These are phyloP conservation scores for Fusarium humuli DNA, from an alignment of 2,329 filamentous ascomycete genomes.

Conservation along the genomic window DNA sequence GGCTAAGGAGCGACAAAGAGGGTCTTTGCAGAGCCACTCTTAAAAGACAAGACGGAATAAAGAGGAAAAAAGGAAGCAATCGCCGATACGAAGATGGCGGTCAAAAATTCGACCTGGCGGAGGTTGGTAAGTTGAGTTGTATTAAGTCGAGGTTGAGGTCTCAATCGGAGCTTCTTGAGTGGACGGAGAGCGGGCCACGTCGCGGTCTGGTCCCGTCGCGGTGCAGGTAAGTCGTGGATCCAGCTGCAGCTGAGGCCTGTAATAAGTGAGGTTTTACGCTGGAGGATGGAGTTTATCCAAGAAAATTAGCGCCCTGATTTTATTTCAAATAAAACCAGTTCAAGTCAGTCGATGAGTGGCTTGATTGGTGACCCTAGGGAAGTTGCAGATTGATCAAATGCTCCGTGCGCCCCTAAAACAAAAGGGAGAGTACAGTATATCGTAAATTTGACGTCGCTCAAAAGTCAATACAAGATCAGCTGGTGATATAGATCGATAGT, in stretches of 20 bases:
- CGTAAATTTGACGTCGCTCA: slow-evolving; percentile 19
- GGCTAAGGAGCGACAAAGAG: slow-evolving; percentile 29
- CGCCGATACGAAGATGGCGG: slow-evolving; percentile 29
- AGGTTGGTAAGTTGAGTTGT: slow-evolving; percentile 20
- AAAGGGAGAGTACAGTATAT: not conserved
- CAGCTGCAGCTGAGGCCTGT: slow-evolving; percentile 24
- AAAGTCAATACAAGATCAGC: slow-evolving; percentile 14
- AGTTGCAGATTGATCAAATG: slow-evolving; percentile 19
- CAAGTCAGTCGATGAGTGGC: slow-evolving; percentile 7
- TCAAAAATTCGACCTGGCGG: slow-evolving; percentile 18
- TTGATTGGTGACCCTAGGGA: slow-evolving; percentile 16
- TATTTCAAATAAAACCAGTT: slow-evolving; percentile 10
- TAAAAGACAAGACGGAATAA: slow-evolving; percentile 5
- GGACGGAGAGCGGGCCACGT: slow-evolving; percentile 41
- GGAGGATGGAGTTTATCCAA: slow-evolving; percentile 2
- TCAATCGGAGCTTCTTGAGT: slow-evolving; percentile 22
- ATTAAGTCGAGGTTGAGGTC: slow-evolving; percentile 22
- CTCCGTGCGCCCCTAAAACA: slow-evolving; percentile 17
- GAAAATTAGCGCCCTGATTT: slow-evolving; percentile 32
- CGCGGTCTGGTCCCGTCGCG: slow-evolving; percentile 39
- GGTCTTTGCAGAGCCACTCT: slow-evolving; percentile 23
- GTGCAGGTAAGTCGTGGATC: slow-evolving; percentile 14
- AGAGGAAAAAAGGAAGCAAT: slow-evolving; percentile 24
- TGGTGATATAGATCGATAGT: slow-evolving; percentile 3
- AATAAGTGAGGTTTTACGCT: slow-evolving; percentile 30